Evolutionary conservation across 2,329 filamentous ascomycete species (phyloP).

Genomic region (Chrysoporthe deuterocubensis): DNA sequence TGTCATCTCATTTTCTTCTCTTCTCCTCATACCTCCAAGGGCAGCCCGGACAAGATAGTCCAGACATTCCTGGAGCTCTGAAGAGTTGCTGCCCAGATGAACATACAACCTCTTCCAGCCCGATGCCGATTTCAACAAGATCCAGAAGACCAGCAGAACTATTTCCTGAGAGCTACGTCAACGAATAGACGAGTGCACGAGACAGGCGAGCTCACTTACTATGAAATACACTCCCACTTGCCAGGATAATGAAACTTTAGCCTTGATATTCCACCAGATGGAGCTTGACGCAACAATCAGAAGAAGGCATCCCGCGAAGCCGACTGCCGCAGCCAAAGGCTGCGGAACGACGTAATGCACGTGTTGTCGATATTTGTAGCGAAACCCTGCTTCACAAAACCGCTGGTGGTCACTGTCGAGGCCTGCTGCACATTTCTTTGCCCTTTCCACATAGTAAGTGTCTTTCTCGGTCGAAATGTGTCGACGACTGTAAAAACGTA

Average conservation of each 20-base stretch:
- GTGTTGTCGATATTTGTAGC: slow-evolving; percentile 7
- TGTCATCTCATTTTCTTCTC: not conserved
- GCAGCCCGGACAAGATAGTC: slow-evolving; percentile 3
- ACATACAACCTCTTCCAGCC: slow-evolving; percentile 16
- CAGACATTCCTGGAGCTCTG: slow-evolving; percentile 10
- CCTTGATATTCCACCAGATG: slow-evolving; percentile 19
- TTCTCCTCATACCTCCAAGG: slow-evolving; percentile 9
- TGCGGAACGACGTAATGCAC: slow-evolving; percentile 19
- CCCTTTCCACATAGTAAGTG: slow-evolving; percentile 5
- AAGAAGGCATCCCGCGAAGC: slow-evolving; percentile 17
- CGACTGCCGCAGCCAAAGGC: slow-evolving; percentile 17
- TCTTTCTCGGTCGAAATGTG: too few relatives aligned
- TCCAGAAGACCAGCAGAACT: slow-evolving; percentile 2
- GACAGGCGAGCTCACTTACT: not conserved
- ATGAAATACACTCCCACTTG: slow-evolving; percentile 16
- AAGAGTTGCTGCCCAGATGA: slow-evolving; percentile 10
- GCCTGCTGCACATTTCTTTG: slow-evolving; percentile 9
- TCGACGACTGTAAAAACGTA: not conserved
- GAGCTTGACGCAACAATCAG: slow-evolving; percentile 20
- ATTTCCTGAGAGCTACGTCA: slow-evolving; percentile 7
- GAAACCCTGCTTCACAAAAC: not conserved
- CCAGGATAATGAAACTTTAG: slow-evolving; percentile 11
- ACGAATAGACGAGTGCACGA: not conserved
- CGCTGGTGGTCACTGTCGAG: slow-evolving; percentile 11
- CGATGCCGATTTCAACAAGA: slow-evolving; percentile 7